Percentiles rank a stretch among this genome's conserved stretches.
phyloP scores from a whole-genome alignment of 495 filamentous ascomycete species.

The Penicillium crystallinum region DNA sequence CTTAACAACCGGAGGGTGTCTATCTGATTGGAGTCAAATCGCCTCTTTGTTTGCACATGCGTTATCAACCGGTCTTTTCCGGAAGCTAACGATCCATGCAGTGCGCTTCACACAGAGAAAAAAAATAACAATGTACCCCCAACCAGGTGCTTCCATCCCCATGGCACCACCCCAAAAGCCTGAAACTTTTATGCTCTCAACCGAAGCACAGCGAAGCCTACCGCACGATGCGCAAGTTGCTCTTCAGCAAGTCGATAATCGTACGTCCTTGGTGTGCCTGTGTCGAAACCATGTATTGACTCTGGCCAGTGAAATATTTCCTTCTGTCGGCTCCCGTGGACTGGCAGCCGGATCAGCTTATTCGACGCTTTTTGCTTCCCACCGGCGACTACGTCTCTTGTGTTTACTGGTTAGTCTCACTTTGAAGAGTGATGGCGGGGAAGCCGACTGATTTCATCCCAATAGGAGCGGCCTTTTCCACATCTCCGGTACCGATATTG shows the following conservation, averaged over 20 bases:
- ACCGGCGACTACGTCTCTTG: slow-evolving; percentile 99
- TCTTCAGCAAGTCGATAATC: slow-evolving; percentile 94
- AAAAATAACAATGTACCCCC: slow-evolving; percentile 44
- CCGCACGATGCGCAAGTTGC: slow-evolving; percentile 96
- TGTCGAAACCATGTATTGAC: slow-evolving; percentile 12
- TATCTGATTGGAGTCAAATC: slow-evolving; percentile 3
- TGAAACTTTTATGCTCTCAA: slow-evolving; percentile 97
- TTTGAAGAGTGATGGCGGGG: not conserved
- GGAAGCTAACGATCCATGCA: slow-evolving; percentile 14
- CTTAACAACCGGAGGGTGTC: slow-evolving; percentile 2
- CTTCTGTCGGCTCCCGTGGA: slow-evolving; percentile 97
- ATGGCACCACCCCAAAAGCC: slow-evolving; percentile 81
- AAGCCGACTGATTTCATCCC: not conserved
- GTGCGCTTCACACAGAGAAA: slow-evolving; percentile 3
- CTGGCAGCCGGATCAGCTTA: slow-evolving; percentile 95
- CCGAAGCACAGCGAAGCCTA: slow-evolving; percentile 90
- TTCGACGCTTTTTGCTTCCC: slow-evolving; percentile 87
- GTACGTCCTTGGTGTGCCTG: slow-evolving; percentile 53
- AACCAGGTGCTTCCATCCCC: slow-evolving; percentile 49
- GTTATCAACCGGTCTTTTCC: slow-evolving; percentile 16
- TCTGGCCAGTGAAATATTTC: slow-evolving; percentile 88
- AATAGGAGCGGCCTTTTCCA: slow-evolving; percentile 95
- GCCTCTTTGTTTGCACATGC: slow-evolving; percentile 14
- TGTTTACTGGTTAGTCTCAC: slow-evolving; percentile 73
- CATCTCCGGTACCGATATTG: slow-evolving; percentile 97